Evolutionary conservation across 805 yeast genomes (phyloP).

Genomic region (Ogataea trehaloabstinens): DNA sequence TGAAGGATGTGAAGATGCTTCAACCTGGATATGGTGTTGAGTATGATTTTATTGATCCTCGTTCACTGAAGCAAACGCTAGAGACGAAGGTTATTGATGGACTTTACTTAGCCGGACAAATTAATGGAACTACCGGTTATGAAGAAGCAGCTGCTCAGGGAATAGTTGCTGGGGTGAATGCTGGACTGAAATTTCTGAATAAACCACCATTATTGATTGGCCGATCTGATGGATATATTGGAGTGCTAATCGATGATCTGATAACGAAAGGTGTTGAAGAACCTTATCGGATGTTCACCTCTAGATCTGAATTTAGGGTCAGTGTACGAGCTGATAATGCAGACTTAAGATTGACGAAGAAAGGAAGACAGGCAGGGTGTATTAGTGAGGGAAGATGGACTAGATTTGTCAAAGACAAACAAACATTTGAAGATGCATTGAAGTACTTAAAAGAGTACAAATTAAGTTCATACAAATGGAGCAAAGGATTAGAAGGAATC

Average conservation of each 20-base stretch:
- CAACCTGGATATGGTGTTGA: constrained; percentile 99
- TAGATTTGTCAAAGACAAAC: constrained; percentile 43
- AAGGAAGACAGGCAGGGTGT: constrained; percentile 66
- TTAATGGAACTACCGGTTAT: constrained; percentile 97
- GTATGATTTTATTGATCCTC: constrained; percentile 93
- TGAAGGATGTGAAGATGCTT: constrained; percentile 81
- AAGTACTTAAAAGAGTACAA: constrained; percentile 43
- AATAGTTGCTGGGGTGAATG: constrained; percentile 90
- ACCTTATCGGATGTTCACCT: constrained; percentile 97
- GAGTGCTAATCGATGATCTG: constrained; percentile 90
- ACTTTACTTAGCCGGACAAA: constrained; percentile 90
- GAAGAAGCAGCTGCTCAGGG: constrained; percentile 99
- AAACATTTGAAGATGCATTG: constrained; percentile 42
- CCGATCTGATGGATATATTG: constrained; percentile 85
- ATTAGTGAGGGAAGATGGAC: constrained; percentile 60
- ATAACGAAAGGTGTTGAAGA: constrained; percentile 95
- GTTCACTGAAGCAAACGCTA: constrained; percentile 72
- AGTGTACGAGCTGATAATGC: constrained; percentile 94
- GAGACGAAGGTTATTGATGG: constrained; percentile 83
- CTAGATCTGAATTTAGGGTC: constrained; percentile 90
- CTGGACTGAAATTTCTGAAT: constrained; percentile 57
- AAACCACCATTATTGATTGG: constrained; percentile 51
- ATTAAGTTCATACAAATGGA: constrained; percentile 66
- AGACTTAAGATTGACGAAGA: constrained; percentile 73
- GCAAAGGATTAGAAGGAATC: constrained; percentile 40